Percentiles rank a stretch among this genome's conserved stretches.
Evolutionary conservation across 768 basidiomycete genomes (phyloP).

Genomic region (Boletus coccyginus): DNA sequence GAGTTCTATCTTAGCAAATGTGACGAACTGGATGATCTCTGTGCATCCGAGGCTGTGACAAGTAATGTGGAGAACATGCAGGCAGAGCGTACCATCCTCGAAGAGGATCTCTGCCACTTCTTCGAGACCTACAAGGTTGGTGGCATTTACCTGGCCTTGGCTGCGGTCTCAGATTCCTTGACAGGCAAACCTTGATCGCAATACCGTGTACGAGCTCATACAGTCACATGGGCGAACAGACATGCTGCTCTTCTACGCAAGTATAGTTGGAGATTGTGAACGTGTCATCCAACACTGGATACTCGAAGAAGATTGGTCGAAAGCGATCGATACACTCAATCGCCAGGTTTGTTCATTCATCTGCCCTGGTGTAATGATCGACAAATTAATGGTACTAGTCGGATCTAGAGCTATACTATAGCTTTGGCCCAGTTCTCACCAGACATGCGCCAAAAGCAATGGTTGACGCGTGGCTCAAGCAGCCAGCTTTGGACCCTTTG

Average conservation of each 20-base stretch:
- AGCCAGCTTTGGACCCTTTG: conserved; percentile 72
- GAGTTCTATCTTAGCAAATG: conserved; percentile 97
- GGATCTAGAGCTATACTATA: conserved; percentile 89
- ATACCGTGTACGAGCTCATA: conserved; percentile 90
- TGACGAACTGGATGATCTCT: conserved; percentile 91
- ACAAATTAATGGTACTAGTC: conserved; percentile 43
- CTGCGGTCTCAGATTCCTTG: neutral
- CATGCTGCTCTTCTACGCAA: conserved; percentile 88
- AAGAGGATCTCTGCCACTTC: conserved; percentile 92
- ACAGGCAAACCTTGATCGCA: conserved; percentile 81
- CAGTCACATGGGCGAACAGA: conserved; percentile 91
- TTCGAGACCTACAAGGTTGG: conserved; percentile 90
- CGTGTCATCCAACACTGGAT: conserved; percentile 92
- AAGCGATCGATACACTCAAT: conserved; percentile 87
- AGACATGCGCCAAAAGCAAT: conserved; percentile 84
- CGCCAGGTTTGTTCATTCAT: conserved; percentile 59
- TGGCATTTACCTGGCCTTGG: neutral
- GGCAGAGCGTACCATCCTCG: conserved; percentile 75
- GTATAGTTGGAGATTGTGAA: conserved; percentile 72
- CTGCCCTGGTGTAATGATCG: neutral
- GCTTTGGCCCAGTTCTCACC: conserved; percentile 86
- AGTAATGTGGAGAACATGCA: conserved; percentile 84
- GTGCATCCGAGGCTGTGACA: conserved; percentile 80
- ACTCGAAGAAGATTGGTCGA: conserved; percentile 86
- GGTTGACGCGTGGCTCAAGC: conserved; percentile 90